Evolutionary conservation across 805 yeast genomes (phyloP), one percentile per base, ranked within the genome.

Genomic region (Saturnispora silvae): DNA sequence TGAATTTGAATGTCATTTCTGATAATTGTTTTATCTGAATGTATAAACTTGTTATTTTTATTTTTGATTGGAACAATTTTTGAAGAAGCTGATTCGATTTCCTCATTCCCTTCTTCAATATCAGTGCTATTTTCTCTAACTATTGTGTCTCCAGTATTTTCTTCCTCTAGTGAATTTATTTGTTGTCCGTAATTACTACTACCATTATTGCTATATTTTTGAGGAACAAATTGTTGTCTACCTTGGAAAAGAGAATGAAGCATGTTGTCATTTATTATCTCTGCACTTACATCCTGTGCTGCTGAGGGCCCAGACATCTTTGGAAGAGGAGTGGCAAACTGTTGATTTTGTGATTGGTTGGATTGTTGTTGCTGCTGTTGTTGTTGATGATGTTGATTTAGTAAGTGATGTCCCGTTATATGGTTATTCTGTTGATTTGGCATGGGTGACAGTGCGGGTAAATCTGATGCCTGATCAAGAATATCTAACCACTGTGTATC

Each of bases 401-500:
- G 29, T n/a, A 13, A 11, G 18, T 22, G 17, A 1, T 35, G 38
- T 15, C 15, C 8, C 8, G 13, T 15, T 18, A 15, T 31, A 15
- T 28, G 30, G 15, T 8, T 7, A 22, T 22, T 22, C 15, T 26
- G 28, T 15, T 26, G 28, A n/a, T 11, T 13, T 9, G 34, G 19
- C 11, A 23, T 29, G 9, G 25, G 4, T 3, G 28, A 11, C 25
- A 29, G 20, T 3, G 27, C 10, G 7, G 27, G 23, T 11, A 36
- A 11, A 11, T 36, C 39, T 4, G 34, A 6, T 15, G 48, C 52
- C 5, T 46, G 47, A 34, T 63, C 60, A 59, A 72, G 64, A 48
- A 74, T 62, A 35, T 76, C 81, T 16, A 75, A 56, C 42, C 73
- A 70, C 40, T 72, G 74, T 4, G 73, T 65, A 41, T 72, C 79